Percentiles rank a stretch among this genome's conserved stretches.
Conservation (phyloP, 768 basidiomycete genomes). For the Tulasnella sp. region DNA sequence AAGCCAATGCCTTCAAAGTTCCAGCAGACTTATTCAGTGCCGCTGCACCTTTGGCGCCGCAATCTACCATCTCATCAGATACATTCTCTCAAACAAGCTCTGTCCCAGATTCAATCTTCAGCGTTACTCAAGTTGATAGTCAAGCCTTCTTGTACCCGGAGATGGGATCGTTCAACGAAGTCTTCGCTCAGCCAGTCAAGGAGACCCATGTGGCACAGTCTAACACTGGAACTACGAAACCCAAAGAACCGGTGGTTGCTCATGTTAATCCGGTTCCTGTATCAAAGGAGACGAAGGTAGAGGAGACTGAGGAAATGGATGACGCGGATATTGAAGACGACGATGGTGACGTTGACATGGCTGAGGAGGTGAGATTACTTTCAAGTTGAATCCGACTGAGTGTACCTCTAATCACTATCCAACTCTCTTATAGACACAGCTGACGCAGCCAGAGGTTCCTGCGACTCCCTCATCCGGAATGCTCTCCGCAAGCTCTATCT, state of each 20-base stretch:
- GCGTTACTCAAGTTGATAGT: not conserved
- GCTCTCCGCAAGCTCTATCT: constrained; percentile 36
- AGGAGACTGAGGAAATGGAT: constrained; percentile 31
- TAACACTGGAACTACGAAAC: not conserved
- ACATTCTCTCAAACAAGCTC: constrained; percentile 42
- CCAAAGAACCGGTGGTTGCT: not conserved
- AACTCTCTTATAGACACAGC: constrained; percentile 22
- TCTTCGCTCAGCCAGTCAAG: constrained; percentile 16
- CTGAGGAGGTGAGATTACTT: constrained; percentile 19
- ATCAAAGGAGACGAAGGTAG: constrained; percentile 17
- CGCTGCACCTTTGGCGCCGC: constrained; percentile 6
- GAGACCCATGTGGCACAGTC: no score
- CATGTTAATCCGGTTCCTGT: constrained; percentile 16
- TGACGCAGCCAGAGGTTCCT: constrained; percentile 46
- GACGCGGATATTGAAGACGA: constrained; percentile 30
- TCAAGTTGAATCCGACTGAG: constrained; percentile 14
- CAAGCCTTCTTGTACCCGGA: constrained; percentile 28
- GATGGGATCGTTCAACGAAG: constrained; percentile 36
- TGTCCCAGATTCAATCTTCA: constrained; percentile 38
- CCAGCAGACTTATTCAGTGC: not conserved
- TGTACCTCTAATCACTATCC: not conserved
- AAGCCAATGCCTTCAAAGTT: no score
- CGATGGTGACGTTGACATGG: constrained; percentile 33
- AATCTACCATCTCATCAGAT: constrained; percentile 27
- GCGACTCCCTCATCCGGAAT: constrained; percentile 30